These are phyloP conservation scores for Phytopythium sindhum DNA, from an alignment of 352 stramenopile genomes.

Conservation along the genomic window DNA sequence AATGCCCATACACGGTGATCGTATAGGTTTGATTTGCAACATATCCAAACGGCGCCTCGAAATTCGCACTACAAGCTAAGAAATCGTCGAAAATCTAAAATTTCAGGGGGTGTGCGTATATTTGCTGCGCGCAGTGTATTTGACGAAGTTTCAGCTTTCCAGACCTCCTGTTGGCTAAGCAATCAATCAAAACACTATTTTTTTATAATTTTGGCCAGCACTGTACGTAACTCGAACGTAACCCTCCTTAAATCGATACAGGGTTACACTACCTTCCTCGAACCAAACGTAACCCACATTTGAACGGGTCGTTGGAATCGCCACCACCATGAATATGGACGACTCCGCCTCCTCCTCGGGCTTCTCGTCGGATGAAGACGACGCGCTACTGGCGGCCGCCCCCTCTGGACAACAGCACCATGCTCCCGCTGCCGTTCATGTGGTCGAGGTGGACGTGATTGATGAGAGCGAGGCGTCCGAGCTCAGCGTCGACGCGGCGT, in stretches of 20 bases:
- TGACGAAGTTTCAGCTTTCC: no score
- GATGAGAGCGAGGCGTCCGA: conserved; percentile 16
- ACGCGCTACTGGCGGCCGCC: conserved; percentile 9
- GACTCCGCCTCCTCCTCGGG: conserved; percentile 29
- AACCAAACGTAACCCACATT: neutral
- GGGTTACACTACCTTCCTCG: no score
- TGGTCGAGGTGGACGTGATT: conserved; percentile 28
- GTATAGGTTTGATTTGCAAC: no score
- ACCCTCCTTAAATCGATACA: neutral
- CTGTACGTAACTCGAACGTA: neutral
- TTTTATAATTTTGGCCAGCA: no score
- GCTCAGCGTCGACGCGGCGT: neutral
- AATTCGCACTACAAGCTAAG: no score
- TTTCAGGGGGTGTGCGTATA: no score
- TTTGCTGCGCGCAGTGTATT: no score
- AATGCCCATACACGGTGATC: no score
- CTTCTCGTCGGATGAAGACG: conserved; percentile 45
- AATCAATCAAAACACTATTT: no score
- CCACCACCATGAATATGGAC: neutral
- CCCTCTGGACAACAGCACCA: neutral
- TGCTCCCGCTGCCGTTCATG: neutral
- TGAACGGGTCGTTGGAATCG: neutral
- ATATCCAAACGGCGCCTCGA: no score
- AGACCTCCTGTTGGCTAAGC: no score
- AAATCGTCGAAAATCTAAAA: no score